Evolutionary conservation across 805 yeast species (phyloP).

Genomic region (Cyberlindnera subsufficiens): DNA sequence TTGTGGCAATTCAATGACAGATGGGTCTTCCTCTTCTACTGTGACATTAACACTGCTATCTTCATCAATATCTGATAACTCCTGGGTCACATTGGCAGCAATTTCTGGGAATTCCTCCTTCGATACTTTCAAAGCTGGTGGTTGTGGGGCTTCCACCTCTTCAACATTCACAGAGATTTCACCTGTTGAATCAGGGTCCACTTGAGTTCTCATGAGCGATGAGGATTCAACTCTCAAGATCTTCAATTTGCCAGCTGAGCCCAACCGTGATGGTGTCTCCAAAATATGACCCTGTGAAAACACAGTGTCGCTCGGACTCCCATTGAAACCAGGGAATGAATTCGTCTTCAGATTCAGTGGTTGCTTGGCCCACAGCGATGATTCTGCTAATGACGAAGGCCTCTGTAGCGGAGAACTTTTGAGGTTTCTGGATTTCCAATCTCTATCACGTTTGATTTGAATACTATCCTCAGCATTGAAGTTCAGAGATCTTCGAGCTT

Average conservation of each 20-base stretch:
- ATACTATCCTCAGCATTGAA: constrained; percentile 19
- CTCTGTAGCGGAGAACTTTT: background rate
- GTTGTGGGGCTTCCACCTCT: background rate
- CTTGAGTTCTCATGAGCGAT: background rate
- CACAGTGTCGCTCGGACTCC: background rate
- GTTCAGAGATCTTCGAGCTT: constrained; percentile 3
- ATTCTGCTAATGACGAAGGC: background rate
- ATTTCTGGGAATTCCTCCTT: background rate
- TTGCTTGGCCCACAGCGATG: background rate
- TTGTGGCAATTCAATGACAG: background rate
- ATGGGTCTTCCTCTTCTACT: constrained; percentile 9
- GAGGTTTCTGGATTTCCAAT: background rate
- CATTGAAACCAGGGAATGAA: background rate
- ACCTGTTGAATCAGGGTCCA: background rate
- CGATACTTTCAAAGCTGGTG: background rate
- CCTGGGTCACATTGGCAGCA: constrained; percentile 21
- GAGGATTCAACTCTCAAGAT: background rate
- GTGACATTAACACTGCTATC: constrained; percentile 15
- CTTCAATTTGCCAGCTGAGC: background rate
- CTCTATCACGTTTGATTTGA: constrained; percentile 8
- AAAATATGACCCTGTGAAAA: constrained; percentile 4
- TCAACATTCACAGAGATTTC: background rate
- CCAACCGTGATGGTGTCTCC: constrained; percentile 6
- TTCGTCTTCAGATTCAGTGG: background rate
- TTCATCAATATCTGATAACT: constrained; percentile 24